Evolutionary conservation across 1,284 basidiomycete species (phyloP).

Genomic region (Heliocybe sulcata): DNA sequence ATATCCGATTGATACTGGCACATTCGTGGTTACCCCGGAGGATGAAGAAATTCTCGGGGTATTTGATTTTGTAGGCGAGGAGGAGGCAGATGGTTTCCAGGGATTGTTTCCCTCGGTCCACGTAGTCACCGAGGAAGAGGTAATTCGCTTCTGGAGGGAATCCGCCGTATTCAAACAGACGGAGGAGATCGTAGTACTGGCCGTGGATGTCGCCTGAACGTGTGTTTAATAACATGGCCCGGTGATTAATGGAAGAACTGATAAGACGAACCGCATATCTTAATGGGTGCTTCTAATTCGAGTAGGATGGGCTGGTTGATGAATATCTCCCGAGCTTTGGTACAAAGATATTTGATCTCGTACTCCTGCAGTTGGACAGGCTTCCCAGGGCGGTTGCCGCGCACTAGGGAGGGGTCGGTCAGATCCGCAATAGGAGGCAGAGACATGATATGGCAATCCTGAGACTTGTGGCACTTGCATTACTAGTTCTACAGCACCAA

Average conservation of each 20-base stretch:
- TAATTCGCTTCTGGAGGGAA: constrained; percentile 97
- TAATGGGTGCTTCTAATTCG: constrained; percentile 93
- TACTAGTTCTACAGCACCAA: background rate
- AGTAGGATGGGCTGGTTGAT: constrained; percentile 93
- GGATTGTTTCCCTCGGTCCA: constrained; percentile 92
- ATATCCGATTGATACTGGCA: constrained; percentile 92
- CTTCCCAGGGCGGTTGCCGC: constrained; percentile 91
- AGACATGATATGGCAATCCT: background rate
- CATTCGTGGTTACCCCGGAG: constrained; percentile 93
- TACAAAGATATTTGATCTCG: constrained; percentile 95
- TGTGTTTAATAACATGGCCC: constrained; percentile 2
- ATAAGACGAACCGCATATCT: constrained; percentile 82
- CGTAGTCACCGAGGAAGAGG: constrained; percentile 93
- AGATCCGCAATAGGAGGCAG: background rate
- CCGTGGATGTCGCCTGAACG: constrained; percentile 85
- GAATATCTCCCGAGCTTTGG: constrained; percentile 92
- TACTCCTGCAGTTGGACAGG: constrained; percentile 92
- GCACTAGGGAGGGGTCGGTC: constrained; percentile 43
- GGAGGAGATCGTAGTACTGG: constrained; percentile 91
- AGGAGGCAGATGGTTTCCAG: constrained; percentile 91
- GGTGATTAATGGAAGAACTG: background rate
- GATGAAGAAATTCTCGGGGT: constrained; percentile 97
- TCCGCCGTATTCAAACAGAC: constrained; percentile 91
- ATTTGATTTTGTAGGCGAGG: constrained; percentile 96
- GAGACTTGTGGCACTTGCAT: background rate